Percentiles rank a stretch among this genome's conserved stretches.
Evolutionary conservation across 129 eudicot genomes (phyloP).

Genomic region (Daucus carota): DNA sequence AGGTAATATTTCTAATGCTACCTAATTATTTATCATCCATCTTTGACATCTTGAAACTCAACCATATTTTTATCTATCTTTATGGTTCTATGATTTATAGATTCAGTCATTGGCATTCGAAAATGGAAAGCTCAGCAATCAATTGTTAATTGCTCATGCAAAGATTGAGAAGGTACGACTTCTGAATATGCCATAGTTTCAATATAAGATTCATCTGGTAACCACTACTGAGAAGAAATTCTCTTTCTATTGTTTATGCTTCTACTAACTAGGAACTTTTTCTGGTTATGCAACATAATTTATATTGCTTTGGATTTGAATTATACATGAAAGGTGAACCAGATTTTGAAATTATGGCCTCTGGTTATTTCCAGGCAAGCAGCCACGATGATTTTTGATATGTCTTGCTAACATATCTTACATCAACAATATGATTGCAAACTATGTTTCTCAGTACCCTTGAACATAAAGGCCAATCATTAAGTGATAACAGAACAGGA

Average conservation of each 20-base stretch:
- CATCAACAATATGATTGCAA: no score
- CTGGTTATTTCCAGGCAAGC: not conserved
- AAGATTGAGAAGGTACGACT: slow-evolving; percentile 26
- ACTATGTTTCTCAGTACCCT: not conserved
- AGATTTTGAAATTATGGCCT: not conserved
- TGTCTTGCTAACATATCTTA: not conserved
- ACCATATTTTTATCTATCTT: not conserved
- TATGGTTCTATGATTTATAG: slow-evolving; percentile 8
- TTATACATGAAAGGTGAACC: not conserved
- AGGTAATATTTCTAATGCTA: slow-evolving; percentile 10
- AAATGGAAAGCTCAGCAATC: slow-evolving; percentile 19
- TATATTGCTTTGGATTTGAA: not conserved
- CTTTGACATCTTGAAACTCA: not conserved
- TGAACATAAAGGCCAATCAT: no score
- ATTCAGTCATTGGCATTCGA: slow-evolving; percentile 25
- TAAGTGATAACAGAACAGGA: not conserved
- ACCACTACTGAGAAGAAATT: not conserved
- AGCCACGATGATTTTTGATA: not conserved
- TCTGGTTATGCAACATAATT: not conserved
- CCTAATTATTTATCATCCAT: not conserved
- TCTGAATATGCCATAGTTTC: not conserved
- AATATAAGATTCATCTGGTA: not conserved
- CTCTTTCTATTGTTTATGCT: not conserved
- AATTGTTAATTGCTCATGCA: slow-evolving; percentile 29
- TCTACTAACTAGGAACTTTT: not conserved